Conservation (phyloP, 192 early-diverging fungal genomes). For the Coemansia sp. region DNA sequence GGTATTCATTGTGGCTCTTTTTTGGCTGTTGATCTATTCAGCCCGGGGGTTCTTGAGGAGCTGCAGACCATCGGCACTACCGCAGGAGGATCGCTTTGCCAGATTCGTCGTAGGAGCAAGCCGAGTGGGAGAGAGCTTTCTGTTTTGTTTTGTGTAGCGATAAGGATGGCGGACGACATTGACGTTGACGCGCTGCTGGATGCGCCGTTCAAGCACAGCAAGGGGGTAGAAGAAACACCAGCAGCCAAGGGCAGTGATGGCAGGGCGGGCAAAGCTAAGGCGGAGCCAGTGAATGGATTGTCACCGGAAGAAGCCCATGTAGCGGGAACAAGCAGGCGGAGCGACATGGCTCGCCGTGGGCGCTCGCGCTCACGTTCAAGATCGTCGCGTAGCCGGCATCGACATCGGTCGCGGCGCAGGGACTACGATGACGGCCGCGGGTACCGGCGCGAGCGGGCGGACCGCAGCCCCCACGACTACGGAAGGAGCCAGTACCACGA, state of each 20-base stretch:
- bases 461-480: background rate
- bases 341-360: too few relatives aligned
- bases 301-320: slow-evolving; percentile 9
- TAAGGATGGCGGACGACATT: slow-evolving; percentile 17
- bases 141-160: background rate
- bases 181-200: slow-evolving; percentile 30
- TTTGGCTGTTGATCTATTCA: too few relatives aligned
- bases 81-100: too few relatives aligned
- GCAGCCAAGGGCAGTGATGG: background rate
- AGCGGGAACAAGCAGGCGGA: background rate
- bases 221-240: slow-evolving; percentile 15
- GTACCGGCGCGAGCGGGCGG: background rate
- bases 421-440: slow-evolving; percentile 9
- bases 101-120: too few relatives aligned
- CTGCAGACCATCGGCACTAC: too few relatives aligned
- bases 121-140: background rate
- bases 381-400: slow-evolving; percentile 5
- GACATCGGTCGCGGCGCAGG: slow-evolving; percentile 7
- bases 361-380: slow-evolving; percentile 2
- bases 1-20: too few relatives aligned
- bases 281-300: slow-evolving; percentile 8
- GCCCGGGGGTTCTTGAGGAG: too few relatives aligned
- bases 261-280: slow-evolving; percentile 11
- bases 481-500: slow-evolving; percentile 1
- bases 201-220: slow-evolving; percentile 23